phyloP scores from a whole-genome alignment of 306 rosid genomes.

The Fagus crenata region DNA sequence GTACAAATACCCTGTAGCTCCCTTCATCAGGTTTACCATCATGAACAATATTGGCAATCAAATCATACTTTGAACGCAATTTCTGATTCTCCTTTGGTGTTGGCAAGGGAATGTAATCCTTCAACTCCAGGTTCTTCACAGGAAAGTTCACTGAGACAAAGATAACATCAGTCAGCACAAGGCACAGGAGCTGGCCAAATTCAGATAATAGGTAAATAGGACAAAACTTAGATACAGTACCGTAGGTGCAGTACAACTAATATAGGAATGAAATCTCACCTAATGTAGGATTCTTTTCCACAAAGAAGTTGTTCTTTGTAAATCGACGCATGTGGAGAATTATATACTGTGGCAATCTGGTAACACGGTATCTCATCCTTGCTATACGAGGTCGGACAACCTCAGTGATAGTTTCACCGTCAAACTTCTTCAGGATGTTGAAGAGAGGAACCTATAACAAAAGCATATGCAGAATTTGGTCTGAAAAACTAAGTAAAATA shows the following conservation, averaged over 20 bases:
- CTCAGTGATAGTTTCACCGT: slow-evolving; percentile 88
- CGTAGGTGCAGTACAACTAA: background rate
- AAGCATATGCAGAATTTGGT: slow-evolving; percentile 3
- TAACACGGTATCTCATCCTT: slow-evolving; percentile 87
- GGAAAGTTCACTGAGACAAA: slow-evolving; percentile 81
- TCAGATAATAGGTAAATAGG: background rate
- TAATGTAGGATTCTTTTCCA: slow-evolving; percentile 96
- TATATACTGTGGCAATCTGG: slow-evolving; percentile 76
- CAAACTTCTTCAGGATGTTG: slow-evolving; percentile 93
- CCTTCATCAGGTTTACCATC: slow-evolving; percentile 97
- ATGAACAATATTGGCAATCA: slow-evolving; percentile 88
- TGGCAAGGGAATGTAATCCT: slow-evolving; percentile 93
- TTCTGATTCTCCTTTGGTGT: slow-evolving; percentile 70
- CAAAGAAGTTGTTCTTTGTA: slow-evolving; percentile 93
- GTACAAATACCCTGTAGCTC: slow-evolving; percentile 81
- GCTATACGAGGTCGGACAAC: slow-evolving; percentile 91
- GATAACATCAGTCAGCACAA: slow-evolving; percentile 18
- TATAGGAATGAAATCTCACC: slow-evolving; percentile 39
- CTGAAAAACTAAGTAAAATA: slow-evolving; percentile 11
- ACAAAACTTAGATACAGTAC: too few species aligned
- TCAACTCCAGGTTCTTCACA: slow-evolving; percentile 91
- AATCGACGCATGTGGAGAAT: slow-evolving; percentile 93
- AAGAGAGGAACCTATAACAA: slow-evolving; percentile 82
- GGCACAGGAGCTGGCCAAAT: slow-evolving; percentile 14
- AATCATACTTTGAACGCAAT: slow-evolving; percentile 76